These are phyloP conservation scores for Chenopodium album DNA, from an alignment of 148 eudicot species.

Conservation along the genomic window DNA sequence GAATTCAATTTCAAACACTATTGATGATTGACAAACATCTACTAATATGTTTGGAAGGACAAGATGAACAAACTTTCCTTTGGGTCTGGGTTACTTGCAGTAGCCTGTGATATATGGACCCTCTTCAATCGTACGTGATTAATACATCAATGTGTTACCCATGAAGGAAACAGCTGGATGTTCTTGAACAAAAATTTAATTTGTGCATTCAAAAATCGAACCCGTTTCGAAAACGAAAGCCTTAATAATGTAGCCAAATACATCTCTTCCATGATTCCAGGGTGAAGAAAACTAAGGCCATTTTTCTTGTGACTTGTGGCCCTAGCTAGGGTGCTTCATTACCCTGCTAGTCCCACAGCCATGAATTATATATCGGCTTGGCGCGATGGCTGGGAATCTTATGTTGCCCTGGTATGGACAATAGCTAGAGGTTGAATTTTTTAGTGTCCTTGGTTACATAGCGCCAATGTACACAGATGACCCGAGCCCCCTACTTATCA, in stretches of 20 bases:
- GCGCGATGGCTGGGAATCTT: background rate
- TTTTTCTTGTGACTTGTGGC: conserved; percentile 16
- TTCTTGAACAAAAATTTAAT: background rate
- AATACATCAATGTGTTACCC: conserved; percentile 27
- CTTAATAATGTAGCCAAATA: background rate
- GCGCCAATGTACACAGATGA: background rate
- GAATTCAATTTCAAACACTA: background rate
- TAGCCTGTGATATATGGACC: conserved; percentile 13
- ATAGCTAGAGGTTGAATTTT: background rate
- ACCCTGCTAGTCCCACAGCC: background rate
- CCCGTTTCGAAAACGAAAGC: background rate
- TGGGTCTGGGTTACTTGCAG: background rate
- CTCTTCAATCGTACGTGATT: background rate
- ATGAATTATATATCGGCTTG: background rate
- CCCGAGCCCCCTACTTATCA: background rate
- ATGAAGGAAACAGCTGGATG: conserved; percentile 26
- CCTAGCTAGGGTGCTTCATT: conserved; percentile 13
- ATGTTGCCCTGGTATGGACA: background rate
- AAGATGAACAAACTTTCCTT: background rate
- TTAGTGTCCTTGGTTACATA: background rate
- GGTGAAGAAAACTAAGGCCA: conserved; percentile 11
- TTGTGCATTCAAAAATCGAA: background rate
- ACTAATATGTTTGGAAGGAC: conserved; percentile 5
- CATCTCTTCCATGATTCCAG: conserved; percentile 7
- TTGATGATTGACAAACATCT: background rate